phyloP scores from a whole-genome alignment of 345 rosid genomes.

The Camelina laxa region DNA sequence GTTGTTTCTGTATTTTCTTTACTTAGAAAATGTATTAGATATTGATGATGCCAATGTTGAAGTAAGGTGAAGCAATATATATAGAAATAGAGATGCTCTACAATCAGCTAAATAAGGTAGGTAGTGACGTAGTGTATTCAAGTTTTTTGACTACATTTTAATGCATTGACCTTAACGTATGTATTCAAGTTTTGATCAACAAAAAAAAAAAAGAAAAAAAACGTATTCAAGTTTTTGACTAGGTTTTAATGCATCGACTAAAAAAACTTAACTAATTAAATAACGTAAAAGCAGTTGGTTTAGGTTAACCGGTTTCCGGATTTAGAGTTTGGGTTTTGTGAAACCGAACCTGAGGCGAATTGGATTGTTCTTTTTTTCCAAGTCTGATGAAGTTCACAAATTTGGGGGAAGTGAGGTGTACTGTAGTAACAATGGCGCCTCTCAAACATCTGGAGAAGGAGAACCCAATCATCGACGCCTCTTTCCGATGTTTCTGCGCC shows the following conservation, averaged over 20 bases:
- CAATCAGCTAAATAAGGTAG: background rate
- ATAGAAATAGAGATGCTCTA: background rate
- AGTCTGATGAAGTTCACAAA: background rate
- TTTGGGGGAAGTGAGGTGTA: background rate
- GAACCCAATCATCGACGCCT: slow-evolving; percentile 54
- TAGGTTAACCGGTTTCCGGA: background rate
- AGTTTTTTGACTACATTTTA: background rate
- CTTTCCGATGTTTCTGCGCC: slow-evolving; percentile 66
- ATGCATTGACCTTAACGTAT: background rate
- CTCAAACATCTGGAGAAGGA: slow-evolving; percentile 57
- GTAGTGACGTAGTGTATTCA: too few relatives aligned
- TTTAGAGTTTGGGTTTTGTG: background rate
- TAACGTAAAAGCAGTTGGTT: background rate
- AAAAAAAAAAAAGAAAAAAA: too few relatives aligned
- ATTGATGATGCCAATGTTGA: slow-evolving; percentile 6
- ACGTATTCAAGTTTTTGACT: too few relatives aligned
- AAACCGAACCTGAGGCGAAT: slow-evolving; percentile 18
- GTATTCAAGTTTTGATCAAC: too few relatives aligned
- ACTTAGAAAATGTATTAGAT: background rate
- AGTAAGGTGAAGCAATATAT: background rate
- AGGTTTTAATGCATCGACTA: too few relatives aligned
- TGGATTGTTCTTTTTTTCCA: background rate
- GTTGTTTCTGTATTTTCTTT: background rate
- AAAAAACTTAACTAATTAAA: too few relatives aligned
- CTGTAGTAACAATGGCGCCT: slow-evolving; percentile 54